Evolutionary conservation across 169 alveolate genomes (phyloP).

Genomic region (Eimeria tenella): DNA sequence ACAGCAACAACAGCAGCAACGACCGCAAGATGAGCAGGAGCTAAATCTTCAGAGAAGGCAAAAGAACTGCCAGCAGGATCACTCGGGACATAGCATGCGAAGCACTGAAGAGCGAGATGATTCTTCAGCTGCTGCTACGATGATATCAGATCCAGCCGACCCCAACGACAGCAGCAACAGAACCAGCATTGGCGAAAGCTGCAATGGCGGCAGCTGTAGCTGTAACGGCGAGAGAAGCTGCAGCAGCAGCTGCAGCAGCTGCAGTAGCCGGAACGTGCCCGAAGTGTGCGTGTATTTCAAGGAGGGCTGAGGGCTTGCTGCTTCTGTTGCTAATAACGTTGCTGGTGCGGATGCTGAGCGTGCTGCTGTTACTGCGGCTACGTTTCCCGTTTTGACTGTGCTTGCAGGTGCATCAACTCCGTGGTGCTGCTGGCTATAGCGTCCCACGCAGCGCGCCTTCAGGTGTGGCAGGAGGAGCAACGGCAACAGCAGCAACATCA

Average conservation of each 20-base stretch:
- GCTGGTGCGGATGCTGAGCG: conserved; percentile 3
- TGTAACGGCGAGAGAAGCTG: background rate
- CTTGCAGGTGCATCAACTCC: background rate
- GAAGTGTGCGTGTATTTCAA: conserved; percentile 18
- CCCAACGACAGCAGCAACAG: background rate
- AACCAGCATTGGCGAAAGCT: background rate
- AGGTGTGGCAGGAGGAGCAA: conserved; percentile 42
- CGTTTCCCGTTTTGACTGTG: background rate
- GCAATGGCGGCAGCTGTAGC: background rate
- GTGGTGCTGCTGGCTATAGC: conserved; percentile 48
- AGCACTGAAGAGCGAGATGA: background rate
- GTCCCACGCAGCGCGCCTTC: conserved; percentile 43
- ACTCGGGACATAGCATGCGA: background rate
- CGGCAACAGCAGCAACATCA: conserved; percentile 27
- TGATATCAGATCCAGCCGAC: background rate
- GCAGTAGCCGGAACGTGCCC: background rate
- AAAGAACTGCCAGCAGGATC: background rate
- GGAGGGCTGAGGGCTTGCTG: background rate
- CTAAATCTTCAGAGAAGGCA: background rate
- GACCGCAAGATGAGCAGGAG: background rate
- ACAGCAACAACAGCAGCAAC: conserved; percentile 22
- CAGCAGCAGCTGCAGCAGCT: background rate
- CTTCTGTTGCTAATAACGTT: background rate
- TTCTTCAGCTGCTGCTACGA: conserved; percentile 22
- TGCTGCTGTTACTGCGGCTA: background rate